Evolutionary conservation across 2,329 filamentous ascomycete species (phyloP).

Genomic region (Coniochaeta ligniaria): DNA sequence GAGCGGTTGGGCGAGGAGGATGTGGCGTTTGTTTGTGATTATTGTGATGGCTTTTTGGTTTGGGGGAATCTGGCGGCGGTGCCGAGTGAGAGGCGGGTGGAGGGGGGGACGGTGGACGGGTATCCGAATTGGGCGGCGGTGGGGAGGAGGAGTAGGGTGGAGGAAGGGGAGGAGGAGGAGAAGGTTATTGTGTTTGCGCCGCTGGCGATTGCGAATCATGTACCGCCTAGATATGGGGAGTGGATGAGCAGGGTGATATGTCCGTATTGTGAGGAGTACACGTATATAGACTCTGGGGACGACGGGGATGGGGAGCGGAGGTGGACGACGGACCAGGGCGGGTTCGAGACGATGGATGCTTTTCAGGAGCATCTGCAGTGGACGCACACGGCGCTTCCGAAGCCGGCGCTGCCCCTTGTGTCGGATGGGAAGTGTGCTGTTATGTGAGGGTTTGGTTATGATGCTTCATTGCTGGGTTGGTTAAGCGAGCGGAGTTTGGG

Average conservation of each 20-base stretch:
- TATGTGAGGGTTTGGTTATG: constrained; percentile 8
- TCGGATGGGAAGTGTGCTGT: constrained; percentile 3
- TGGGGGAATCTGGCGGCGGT: constrained; percentile 50
- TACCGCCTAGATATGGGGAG: constrained; percentile 39
- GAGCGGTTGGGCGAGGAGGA: constrained; percentile 47
- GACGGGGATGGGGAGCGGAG: constrained; percentile 43
- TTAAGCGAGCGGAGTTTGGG: not conserved
- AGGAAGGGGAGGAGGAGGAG: constrained; percentile 30
- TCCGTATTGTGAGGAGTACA: constrained; percentile 49
- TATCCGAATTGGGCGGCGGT: constrained; percentile 46
- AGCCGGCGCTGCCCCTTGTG: constrained; percentile 15
- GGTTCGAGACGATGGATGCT: constrained; percentile 38
- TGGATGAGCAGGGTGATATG: constrained; percentile 47
- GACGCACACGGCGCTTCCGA: constrained; percentile 38
- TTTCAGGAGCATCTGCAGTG: constrained; percentile 51
- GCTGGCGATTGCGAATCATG: constrained; percentile 50
- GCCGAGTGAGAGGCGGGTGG: constrained; percentile 34
- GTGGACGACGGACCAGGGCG: constrained; percentile 37
- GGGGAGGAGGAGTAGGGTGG: constrained; percentile 28
- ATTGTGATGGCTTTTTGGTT: constrained; percentile 52
- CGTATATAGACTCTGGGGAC: constrained; percentile 38
- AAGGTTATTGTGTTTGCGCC: constrained; percentile 50
- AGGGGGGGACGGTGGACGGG: constrained; percentile 14
- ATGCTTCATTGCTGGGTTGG: constrained; percentile 2
- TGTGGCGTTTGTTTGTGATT: constrained; percentile 53